phyloP scores from a whole-genome alignment of 345 rosid species.

The Dipteronia sinensis region DNA sequence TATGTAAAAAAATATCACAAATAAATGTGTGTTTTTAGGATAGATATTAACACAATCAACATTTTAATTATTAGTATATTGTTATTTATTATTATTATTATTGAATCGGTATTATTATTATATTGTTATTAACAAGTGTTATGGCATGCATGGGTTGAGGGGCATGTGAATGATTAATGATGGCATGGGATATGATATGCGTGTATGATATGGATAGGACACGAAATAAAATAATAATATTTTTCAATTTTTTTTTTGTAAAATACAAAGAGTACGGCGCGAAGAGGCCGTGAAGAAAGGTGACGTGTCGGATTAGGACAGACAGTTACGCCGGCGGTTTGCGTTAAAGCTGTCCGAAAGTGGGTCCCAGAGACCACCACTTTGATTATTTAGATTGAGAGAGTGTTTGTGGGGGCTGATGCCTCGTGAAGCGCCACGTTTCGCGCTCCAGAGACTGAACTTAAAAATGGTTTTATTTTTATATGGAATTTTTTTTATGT shows the following conservation, averaged over 20 bases:
- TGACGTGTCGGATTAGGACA: constrained; percentile 38
- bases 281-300: constrained; percentile 16
- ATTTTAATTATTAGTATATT: too few relatives aligned
- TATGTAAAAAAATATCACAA: too few relatives aligned
- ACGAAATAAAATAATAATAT: not conserved
- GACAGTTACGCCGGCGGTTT: constrained; percentile 40
- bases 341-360: constrained; percentile 20
- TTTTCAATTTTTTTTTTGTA: too few relatives aligned
- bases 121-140: too few relatives aligned
- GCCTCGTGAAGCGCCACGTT: constrained; percentile 35
- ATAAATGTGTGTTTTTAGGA: too few relatives aligned
- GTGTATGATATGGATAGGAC: not conserved
- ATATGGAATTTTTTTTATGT: not conserved
- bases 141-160: not conserved
- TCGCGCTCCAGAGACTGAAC: not conserved
- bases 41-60: too few relatives aligned
- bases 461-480: not conserved
- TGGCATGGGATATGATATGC: not conserved
- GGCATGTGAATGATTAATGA: not conserved
- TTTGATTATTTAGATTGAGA: not conserved
- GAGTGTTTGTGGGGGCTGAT: not conserved
- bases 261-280: constrained; percentile 22
- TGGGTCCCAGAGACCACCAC: constrained; percentile 21
- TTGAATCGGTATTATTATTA: too few relatives aligned
- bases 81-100: too few relatives aligned